phyloP scores from a whole-genome alignment of 495 filamentous ascomycete genomes.

The Oidiodendron maius region DNA sequence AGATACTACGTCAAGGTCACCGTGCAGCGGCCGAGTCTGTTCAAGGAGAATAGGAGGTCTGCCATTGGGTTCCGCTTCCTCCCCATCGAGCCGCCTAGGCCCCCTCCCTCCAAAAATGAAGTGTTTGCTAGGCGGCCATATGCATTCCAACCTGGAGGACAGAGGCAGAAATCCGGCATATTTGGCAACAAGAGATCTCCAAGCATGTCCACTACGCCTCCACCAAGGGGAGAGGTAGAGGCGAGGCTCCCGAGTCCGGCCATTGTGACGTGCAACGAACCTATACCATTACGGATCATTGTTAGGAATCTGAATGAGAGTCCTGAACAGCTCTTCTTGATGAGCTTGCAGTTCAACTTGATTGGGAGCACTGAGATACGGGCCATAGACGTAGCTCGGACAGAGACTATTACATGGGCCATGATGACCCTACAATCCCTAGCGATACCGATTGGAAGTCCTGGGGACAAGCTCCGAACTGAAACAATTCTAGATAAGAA shows the following conservation, averaged over 20 bases:
- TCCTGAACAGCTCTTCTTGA: constrained; percentile 59
- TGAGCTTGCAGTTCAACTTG: constrained; percentile 73
- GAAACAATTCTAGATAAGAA: constrained; percentile 59
- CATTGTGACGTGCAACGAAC: constrained; percentile 82
- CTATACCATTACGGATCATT: constrained; percentile 74
- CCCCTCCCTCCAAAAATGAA: constrained; percentile 61
- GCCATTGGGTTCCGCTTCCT: constrained; percentile 69
- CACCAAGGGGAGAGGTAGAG: constrained; percentile 57
- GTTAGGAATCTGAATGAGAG: constrained; percentile 65
- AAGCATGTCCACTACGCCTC: constrained; percentile 13
- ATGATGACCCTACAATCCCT: constrained; percentile 64
- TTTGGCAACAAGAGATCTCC: constrained; percentile 38
- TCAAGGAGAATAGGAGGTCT: constrained; percentile 76
- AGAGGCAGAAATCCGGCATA: constrained; percentile 47
- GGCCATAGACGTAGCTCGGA: constrained; percentile 64
- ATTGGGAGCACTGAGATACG: constrained; percentile 69
- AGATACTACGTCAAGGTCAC: constrained; percentile 92
- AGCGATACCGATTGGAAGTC: constrained; percentile 49
- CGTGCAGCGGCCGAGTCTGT: constrained; percentile 72
- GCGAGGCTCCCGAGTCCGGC: constrained; percentile 81
- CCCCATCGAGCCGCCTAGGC: constrained; percentile 84
- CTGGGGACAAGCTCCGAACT: constrained; percentile 51
- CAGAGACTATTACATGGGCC: constrained; percentile 63
- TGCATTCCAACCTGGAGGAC: constrained; percentile 52
- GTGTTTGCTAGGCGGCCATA: constrained; percentile 78